Conservation (phyloP, 2,329 filamentous ascomycete species). For the Colletotrichum shisoi region DNA sequence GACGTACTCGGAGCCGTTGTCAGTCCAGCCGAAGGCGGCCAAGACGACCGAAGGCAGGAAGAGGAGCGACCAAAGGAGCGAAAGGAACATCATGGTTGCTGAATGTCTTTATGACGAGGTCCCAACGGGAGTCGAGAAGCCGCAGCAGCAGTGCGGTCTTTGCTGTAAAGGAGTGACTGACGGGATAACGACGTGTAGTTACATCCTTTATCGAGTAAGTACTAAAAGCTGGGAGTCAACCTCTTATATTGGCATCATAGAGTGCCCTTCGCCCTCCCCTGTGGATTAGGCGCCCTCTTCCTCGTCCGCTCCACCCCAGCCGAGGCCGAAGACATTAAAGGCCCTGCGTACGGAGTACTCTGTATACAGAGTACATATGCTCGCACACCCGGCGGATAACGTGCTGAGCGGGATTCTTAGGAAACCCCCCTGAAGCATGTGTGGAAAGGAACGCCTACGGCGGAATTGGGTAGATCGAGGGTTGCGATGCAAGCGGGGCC, state of each 20-base stretch:
- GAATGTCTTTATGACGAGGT: background rate
- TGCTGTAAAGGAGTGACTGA: slow-evolving; percentile 12
- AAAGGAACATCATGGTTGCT: slow-evolving; percentile 44
- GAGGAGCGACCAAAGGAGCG: slow-evolving; percentile 43
- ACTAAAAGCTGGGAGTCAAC: background rate
- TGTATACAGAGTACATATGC: too few species aligned
- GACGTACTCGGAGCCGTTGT: slow-evolving; percentile 51
- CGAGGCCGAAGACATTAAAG: background rate
- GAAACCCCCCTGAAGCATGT: slow-evolving; percentile 14
- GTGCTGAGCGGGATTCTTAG: slow-evolving; percentile 2
- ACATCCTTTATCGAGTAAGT: background rate
- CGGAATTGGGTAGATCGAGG: slow-evolving; percentile 28
- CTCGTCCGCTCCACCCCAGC: slow-evolving; percentile 21
- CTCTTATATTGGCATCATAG: slow-evolving; percentile 15
- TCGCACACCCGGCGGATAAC: slow-evolving; percentile 14
- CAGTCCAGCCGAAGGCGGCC: slow-evolving; percentile 52
- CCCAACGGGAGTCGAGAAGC: background rate
- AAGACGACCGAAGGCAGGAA: slow-evolving; percentile 45
- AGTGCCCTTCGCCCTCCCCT: background rate
- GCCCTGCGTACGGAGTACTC: too few species aligned
- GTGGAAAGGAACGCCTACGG: slow-evolving; percentile 23
- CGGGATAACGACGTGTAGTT: background rate
- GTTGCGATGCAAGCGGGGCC: slow-evolving; percentile 29
- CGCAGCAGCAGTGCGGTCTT: slow-evolving; percentile 24
- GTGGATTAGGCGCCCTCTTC: background rate